phyloP scores from a whole-genome alignment of 2,329 filamentous ascomycete species.

The Keithomyces neogunnii region DNA sequence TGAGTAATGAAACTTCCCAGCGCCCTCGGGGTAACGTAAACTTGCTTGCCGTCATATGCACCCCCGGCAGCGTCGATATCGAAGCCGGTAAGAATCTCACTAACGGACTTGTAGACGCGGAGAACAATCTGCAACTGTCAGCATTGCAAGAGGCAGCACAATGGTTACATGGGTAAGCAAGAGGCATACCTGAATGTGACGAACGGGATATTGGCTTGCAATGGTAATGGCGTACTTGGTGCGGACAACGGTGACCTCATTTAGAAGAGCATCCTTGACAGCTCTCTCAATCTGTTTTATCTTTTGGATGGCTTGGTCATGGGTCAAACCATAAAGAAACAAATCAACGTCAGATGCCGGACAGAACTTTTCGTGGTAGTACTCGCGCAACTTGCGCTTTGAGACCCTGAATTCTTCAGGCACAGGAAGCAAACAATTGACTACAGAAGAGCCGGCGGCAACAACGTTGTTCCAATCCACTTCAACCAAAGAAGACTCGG shows the following conservation, averaged over 20 bases:
- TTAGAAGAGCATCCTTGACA: conserved; percentile 69
- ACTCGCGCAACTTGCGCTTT: conserved; percentile 57
- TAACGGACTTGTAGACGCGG: conserved; percentile 74
- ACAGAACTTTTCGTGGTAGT: conserved; percentile 74
- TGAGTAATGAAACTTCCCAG: conserved; percentile 75
- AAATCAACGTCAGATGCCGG: conserved; percentile 83
- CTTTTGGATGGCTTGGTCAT: conserved; percentile 72
- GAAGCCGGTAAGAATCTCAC: conserved; percentile 80
- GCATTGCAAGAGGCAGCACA: not conserved
- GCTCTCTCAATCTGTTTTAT: conserved; percentile 71
- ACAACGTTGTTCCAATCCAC: conserved; percentile 78
- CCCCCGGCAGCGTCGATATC: conserved; percentile 80
- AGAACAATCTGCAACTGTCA: conserved; percentile 57
- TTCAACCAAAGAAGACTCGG: conserved; percentile 66
- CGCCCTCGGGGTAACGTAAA: conserved; percentile 70
- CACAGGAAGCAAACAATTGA: conserved; percentile 68
- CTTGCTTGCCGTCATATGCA: conserved; percentile 72
- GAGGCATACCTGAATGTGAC: conserved; percentile 56
- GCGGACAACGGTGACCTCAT: conserved; percentile 75
- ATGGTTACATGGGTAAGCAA: not conserved
- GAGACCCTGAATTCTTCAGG: conserved; percentile 52
- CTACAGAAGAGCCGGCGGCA: conserved; percentile 71
- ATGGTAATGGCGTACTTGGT: conserved; percentile 87
- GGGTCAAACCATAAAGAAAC: conserved; percentile 72
- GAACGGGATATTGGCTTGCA: conserved; percentile 71